Base-by-base conservation (phyloP, 2,329 filamentous ascomycete genomes). In the Neofusicoccum sp. region DNA sequence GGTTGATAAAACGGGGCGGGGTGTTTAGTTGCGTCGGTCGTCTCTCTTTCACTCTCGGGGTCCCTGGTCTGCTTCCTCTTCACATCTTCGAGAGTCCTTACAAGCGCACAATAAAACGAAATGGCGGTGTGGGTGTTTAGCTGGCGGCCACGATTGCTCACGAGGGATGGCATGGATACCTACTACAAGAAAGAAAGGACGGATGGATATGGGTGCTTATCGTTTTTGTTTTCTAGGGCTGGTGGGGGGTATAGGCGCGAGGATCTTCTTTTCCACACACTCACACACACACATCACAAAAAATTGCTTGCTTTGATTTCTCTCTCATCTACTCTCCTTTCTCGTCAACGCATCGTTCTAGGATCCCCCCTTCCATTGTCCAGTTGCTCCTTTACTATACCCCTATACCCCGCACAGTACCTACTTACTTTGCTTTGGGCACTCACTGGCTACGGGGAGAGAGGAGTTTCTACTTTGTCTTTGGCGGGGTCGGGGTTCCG, bases 161-260 rank as follows among this genome's bases (percentile, higher is more conserved):
- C 43, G 51, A 56, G 51, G 38, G 51, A 56, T 43, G 51, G 51
- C 51, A 56, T 43, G 51, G 51, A 56, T 56, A 56, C 51, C 51
- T 43, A 48, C 24, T 56, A 43, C 24, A 56, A 43, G 51, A 43
- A 54, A 56, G 51, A 44, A 12, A 9, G 49, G 51, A 31, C 38
- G 51, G 51, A 43, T 28, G 51, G 36, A 53, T 30, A 40, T 53
- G 49, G 34, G 14, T 53, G 34, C 24, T 40, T 40, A 53, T 53
- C 8, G 49, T 53, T 56, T 56, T 43, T 34, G 8, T 49, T 53
- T 53, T 28, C 31, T 9, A 16, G 34, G 49, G 24, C 26, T 43
- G 51, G 51, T 33, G 36, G 51, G 20, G 20, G 36, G 43, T 28
- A 43, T 43, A 24, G 51, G 51, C 38, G 51, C 38, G 38, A 56